These are phyloP conservation scores for Gracilaria caudata DNA, from an alignment of 23 red algal species.

Conservation along the genomic window DNA sequence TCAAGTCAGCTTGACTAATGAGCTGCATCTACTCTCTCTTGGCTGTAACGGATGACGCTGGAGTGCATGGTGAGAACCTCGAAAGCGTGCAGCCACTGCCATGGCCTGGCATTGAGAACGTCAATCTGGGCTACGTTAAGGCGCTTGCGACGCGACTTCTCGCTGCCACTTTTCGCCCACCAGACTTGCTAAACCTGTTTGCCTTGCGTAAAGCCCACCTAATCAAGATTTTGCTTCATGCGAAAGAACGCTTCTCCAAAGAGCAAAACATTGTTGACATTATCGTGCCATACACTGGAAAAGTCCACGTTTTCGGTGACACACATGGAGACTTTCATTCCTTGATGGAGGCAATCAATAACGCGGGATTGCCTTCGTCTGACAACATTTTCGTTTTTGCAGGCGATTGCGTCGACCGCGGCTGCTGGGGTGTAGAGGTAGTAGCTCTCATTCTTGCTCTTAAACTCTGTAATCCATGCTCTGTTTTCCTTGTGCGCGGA, in stretches of 20 bases:
- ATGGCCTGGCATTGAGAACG: slow-evolving; percentile 35
- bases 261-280: slow-evolving; percentile 71
- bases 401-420: slow-evolving; percentile 86
- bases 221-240: slow-evolving; percentile 27
- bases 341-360: slow-evolving; percentile 55
- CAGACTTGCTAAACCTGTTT: slow-evolving; percentile 63
- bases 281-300: slow-evolving; percentile 41
- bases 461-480: slow-evolving; percentile 48
- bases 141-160: slow-evolving; percentile 41
- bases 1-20: not conserved
- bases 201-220: slow-evolving; percentile 40
- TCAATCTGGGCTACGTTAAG: slow-evolving; percentile 31
- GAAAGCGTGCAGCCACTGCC: slow-evolving; percentile 27
- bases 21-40: not conserved
- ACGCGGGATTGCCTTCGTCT: slow-evolving; percentile 31
- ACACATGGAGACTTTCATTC: slow-evolving; percentile 78
- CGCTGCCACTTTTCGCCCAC: slow-evolving; percentile 41
- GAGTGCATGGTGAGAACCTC: slow-evolving; percentile 37
- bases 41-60: slow-evolving; percentile 2
- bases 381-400: slow-evolving; percentile 74
- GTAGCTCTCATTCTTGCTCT: slow-evolving; percentile 62
- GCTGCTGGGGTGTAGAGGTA: slow-evolving; percentile 76
- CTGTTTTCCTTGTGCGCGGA: slow-evolving; percentile 73
- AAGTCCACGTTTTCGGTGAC: slow-evolving; percentile 77
- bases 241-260: slow-evolving; percentile 37